Conservation (phyloP, 1,139 yeast genomes). For the Cylindricascospora bacillispora region DNA sequence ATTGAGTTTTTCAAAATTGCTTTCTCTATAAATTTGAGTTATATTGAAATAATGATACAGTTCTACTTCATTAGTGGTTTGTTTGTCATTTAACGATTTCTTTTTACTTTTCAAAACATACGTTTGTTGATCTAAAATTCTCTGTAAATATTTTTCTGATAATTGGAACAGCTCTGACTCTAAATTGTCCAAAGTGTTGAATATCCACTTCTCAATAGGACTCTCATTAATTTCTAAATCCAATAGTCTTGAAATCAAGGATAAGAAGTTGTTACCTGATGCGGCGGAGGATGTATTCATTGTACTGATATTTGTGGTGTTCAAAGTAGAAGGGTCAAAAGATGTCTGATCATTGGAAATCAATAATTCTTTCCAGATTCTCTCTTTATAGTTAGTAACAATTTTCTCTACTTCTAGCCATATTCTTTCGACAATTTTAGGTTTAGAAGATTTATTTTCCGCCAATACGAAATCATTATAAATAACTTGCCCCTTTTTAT, state of each 20-base stretch:
- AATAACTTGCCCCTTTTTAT: constrained; percentile 41
- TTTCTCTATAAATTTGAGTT: constrained; percentile 11
- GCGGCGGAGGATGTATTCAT: constrained; percentile 1
- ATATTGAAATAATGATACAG: constrained; percentile 18
- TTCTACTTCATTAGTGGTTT: constrained; percentile 18
- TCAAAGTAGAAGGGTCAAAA: background rate
- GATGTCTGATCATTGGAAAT: too few relatives aligned
- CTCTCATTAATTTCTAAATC: constrained; percentile 46
- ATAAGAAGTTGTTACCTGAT: constrained; percentile 19
- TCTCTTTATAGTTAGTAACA: constrained; percentile 49
- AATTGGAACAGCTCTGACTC: constrained; percentile 29
- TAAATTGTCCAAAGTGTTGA: constrained; percentile 33
- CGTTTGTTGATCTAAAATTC: constrained; percentile 27
- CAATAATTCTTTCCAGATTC: constrained; percentile 8
- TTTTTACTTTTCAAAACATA: constrained; percentile 23
- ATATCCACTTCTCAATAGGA: constrained; percentile 54
- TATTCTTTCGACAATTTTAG: constrained; percentile 34
- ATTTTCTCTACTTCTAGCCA: constrained; percentile 59
- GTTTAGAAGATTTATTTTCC: constrained; percentile 9
- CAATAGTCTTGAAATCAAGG: constrained; percentile 43
- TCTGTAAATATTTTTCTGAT: constrained; percentile 21
- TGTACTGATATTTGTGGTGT: background rate
- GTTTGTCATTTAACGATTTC: constrained; percentile 14
- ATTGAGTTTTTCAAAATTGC: background rate
- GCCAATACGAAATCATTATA: constrained; percentile 10